phyloP scores from a whole-genome alignment of 192 early-diverging fungal species.

The Geranomyces michiganensis region DNA sequence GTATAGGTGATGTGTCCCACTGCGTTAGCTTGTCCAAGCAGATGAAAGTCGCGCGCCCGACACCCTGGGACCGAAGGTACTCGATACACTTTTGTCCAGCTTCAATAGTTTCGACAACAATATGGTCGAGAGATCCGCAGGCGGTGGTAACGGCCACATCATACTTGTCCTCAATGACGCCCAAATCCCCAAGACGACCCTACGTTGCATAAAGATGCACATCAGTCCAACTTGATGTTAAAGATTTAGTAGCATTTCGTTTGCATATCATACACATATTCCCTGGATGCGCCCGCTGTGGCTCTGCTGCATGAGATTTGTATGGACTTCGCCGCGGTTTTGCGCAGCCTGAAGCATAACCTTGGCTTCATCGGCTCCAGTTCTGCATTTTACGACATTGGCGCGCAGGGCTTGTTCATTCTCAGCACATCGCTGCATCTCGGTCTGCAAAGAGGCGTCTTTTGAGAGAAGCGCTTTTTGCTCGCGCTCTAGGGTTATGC shows the following conservation, averaged over 20 bases:
- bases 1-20: constrained; percentile 51
- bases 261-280: constrained; percentile 60
- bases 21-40: constrained; percentile 73
- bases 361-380: constrained; percentile 72
- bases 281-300: constrained; percentile 74
- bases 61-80: constrained; percentile 77
- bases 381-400: background rate
- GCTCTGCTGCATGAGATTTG: constrained; percentile 68
- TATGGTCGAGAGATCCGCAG: constrained; percentile 78
- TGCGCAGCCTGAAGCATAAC: constrained; percentile 63
- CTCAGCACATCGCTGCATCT: background rate
- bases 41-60: constrained; percentile 86
- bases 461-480: background rate
- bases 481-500: background rate
- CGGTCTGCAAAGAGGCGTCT: background rate
- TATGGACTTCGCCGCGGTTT: constrained; percentile 69
- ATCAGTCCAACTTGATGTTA: background rate
- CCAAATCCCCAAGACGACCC: constrained; percentile 94
- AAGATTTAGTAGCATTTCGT: background rate
- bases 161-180: constrained; percentile 89
- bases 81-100: constrained; percentile 88
- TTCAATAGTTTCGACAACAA: constrained; percentile 90
- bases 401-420: background rate
- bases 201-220: constrained; percentile 10
- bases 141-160: constrained; percentile 95